phyloP scores from a whole-genome alignment of 495 filamentous ascomycete species.

The Cercophora samala region DNA sequence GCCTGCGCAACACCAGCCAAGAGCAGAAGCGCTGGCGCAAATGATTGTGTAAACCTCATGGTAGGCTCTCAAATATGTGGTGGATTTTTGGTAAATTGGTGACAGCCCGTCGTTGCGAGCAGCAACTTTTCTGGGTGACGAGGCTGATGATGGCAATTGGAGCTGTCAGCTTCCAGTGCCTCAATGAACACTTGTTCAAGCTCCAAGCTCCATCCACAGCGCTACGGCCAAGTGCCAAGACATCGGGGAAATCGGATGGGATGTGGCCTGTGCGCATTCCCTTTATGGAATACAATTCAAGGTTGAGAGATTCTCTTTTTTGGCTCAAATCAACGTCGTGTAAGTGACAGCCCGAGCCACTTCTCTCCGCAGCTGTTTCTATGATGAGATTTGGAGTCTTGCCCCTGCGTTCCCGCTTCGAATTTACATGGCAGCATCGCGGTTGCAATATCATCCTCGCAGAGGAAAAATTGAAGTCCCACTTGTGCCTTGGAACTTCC shows the following conservation, averaged over 20 bases:
- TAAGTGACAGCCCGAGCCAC: not conserved
- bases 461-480: not conserved
- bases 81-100: constrained; percentile 7
- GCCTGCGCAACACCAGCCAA: constrained; percentile 50
- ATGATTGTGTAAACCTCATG: constrained; percentile 52
- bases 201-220: constrained; percentile 22
- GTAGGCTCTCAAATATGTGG: constrained; percentile 23
- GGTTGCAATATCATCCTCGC: not conserved
- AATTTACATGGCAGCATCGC: not conserved
- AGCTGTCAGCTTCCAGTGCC: constrained; percentile 19
- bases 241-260: not conserved
- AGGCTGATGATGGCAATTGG: constrained; percentile 23
- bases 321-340: not conserved
- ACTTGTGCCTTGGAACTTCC: not conserved
- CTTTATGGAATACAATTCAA: not conserved
- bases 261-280: constrained; percentile 3
- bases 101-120: constrained; percentile 4
- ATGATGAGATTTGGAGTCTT: no score
- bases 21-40: constrained; percentile 47
- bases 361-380: no score
- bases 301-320: no score
- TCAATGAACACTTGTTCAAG: constrained; percentile 37
- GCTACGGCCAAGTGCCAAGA: not conserved
- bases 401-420: no score
- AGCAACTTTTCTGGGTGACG: constrained; percentile 20